These are phyloP conservation scores for Eucalyptus marginata DNA, from an alignment of 345 rosid genomes.

Conservation along the genomic window DNA sequence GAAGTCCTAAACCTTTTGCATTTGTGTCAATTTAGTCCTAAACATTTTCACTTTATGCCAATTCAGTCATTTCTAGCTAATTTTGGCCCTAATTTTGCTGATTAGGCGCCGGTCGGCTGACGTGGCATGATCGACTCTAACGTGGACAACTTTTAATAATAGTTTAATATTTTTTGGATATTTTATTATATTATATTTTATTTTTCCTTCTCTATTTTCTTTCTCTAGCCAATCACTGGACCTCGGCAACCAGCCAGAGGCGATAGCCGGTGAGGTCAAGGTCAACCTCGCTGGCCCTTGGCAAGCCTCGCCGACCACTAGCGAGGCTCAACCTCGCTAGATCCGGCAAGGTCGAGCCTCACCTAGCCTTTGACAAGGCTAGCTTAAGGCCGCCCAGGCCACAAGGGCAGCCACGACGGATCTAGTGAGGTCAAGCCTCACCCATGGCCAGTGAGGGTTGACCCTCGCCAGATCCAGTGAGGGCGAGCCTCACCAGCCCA, in stretches of 20 bases:
- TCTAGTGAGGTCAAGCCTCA: accelerated
- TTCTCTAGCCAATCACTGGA: accelerated
- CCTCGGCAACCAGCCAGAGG: accelerated
- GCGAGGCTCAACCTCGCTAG: accelerated
- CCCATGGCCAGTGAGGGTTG: accelerated
- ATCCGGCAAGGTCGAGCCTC: accelerated
- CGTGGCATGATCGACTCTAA: accelerated
- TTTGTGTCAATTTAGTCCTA: accelerated
- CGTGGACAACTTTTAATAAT: accelerated
- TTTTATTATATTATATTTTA: too few species aligned
- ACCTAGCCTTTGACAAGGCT: accelerated
- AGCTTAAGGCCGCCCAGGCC: accelerated
- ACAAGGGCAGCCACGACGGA: accelerated
- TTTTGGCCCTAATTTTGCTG: accelerated
- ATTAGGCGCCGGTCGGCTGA: accelerated
- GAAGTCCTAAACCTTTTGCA: accelerated
- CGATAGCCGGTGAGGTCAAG: accelerated
- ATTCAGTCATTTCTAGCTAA: accelerated
- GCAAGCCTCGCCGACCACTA: accelerated
- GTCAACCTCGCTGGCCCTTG: accelerated
- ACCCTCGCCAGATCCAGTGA: accelerated
- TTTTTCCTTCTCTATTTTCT: accelerated
- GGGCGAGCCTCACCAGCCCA: accelerated
- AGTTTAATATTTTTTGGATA: too few species aligned
- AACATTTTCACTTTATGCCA: accelerated